phyloP scores from a whole-genome alignment of 2,329 filamentous ascomycete genomes.

The Phoma sp. region DNA sequence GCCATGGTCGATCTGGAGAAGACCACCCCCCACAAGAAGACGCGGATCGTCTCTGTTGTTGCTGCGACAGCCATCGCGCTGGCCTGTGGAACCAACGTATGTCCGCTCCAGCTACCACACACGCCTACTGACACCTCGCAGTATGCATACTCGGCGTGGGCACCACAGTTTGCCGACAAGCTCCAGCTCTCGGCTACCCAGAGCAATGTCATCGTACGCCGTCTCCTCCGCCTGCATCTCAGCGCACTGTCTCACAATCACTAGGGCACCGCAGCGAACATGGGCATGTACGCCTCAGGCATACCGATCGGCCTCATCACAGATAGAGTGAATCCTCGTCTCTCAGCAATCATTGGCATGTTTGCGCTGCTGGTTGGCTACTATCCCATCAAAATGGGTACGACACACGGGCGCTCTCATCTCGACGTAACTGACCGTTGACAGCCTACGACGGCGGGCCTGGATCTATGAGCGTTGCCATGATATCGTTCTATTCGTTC shows the following conservation, averaged over 20 bases:
- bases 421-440: conserved; percentile 32
- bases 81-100: conserved; percentile 91
- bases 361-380: conserved; percentile 80
- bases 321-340: conserved; percentile 80
- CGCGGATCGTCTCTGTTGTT: conserved; percentile 80
- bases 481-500: conserved; percentile 83
- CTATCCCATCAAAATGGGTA: conserved; percentile 76
- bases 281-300: conserved; percentile 93
- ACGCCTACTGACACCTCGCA: conserved; percentile 53
- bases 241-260: conserved; percentile 35
- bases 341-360: conserved; percentile 78
- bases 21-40: conserved; percentile 61
- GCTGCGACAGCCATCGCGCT: conserved; percentile 85
- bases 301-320: conserved; percentile 89
- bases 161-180: conserved; percentile 88
- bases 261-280: conserved; percentile 72
- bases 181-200: conserved; percentile 90
- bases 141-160: conserved; percentile 99
- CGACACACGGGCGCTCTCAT: not conserved
- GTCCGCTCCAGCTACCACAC: conserved; percentile 37
- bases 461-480: conserved; percentile 61
- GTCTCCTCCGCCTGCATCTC: not conserved
- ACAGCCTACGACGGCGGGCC: conserved; percentile 75
- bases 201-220: conserved; percentile 83
- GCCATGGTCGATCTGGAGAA: conserved; percentile 35